These are phyloP conservation scores for Talaromyces sp. DNA, from an alignment of 2,329 filamentous ascomycete species.

Conservation along the genomic window DNA sequence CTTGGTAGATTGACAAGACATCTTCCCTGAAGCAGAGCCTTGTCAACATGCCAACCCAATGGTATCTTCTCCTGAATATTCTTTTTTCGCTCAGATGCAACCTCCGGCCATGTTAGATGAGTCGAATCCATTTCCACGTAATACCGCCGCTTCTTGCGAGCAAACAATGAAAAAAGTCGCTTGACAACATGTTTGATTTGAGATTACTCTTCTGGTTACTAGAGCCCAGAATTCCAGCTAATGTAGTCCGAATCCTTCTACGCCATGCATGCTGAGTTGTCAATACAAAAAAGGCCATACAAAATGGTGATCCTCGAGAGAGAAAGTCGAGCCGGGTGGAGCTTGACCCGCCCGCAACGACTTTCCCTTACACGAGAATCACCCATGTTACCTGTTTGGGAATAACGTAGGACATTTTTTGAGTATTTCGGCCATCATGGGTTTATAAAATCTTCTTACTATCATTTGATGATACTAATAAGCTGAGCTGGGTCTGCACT, in stretches of 20 bases:
- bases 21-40: neutral
- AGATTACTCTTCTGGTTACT: neutral
- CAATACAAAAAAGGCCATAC: neutral
- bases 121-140: neutral
- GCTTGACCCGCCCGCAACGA: conserved; percentile 10
- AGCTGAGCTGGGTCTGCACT: too few species aligned
- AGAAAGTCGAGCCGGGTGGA: conserved; percentile 9
- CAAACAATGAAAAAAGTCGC: neutral
- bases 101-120: conserved; percentile 8
- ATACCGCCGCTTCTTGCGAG: neutral
- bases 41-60: conserved; percentile 7
- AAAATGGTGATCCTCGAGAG: neutral
- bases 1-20: conserved; percentile 7
- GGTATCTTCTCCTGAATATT: conserved; percentile 11
- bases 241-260: neutral
- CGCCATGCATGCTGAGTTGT: neutral
- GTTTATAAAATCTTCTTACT: neutral
- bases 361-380: neutral
- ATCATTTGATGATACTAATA: neutral
- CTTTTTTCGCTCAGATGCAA: conserved; percentile 3
- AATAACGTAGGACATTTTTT: neutral
- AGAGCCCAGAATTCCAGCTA: neutral
- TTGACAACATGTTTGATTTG: neutral
- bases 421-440: neutral
- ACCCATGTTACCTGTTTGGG: neutral